Evolutionary conservation across 352 stramenopile species (phyloP).

Genomic region (Blastocystis sp.): DNA sequence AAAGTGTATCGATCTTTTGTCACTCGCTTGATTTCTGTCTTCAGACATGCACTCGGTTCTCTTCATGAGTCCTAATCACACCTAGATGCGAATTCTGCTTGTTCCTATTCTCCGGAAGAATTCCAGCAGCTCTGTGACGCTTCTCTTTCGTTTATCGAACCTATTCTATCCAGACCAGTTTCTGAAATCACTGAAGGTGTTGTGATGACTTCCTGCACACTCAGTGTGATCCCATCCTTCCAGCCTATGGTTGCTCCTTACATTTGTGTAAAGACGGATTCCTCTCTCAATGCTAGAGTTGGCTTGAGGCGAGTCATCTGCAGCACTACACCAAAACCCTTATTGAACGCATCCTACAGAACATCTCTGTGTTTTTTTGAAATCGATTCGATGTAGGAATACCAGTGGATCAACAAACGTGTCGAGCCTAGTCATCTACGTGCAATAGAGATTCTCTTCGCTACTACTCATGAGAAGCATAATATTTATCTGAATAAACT

Average conservation of each 20-base stretch:
- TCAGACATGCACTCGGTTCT: background rate
- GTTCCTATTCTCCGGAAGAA: background rate
- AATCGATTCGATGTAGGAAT: background rate
- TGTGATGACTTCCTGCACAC: conserved; percentile 53
- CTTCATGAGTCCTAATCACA: background rate
- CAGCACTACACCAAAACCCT: conserved; percentile 2
- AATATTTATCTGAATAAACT: conserved; percentile 19
- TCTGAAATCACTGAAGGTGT: conserved; percentile 1
- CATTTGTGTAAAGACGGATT: background rate
- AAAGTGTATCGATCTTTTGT: conserved; percentile 36
- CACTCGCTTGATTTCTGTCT: conserved; percentile 8
- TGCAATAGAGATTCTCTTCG: background rate
- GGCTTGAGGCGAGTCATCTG: background rate
- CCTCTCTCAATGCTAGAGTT: background rate
- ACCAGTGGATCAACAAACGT: background rate
- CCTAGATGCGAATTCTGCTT: background rate
- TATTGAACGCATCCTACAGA: conserved; percentile 20
- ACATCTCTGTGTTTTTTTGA: background rate
- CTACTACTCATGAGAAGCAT: background rate
- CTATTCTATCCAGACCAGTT: background rate
- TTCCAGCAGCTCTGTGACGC: background rate
- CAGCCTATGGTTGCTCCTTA: background rate
- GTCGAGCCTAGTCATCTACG: background rate
- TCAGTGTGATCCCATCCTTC: conserved; percentile 5
- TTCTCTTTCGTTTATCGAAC: background rate